These are phyloP conservation scores for Fusarium equiseti DNA, from an alignment of 2,329 filamentous ascomycete species.

Conservation along the genomic window DNA sequence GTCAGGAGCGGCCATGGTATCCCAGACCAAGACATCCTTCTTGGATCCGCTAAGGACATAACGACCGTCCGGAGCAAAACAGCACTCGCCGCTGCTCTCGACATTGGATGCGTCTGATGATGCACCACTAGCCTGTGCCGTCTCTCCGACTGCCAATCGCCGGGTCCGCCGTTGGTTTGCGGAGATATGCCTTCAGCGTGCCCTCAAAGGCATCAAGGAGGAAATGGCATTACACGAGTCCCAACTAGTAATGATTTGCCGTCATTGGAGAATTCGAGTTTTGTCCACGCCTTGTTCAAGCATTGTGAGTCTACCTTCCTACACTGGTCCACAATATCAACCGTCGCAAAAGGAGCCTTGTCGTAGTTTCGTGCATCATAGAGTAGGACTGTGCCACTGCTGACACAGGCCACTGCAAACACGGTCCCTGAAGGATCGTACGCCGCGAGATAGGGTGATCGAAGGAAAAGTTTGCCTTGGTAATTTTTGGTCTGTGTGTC, in stretches of 20 bases:
- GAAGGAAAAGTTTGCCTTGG: conserved; percentile 83
- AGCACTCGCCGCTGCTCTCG: conserved; percentile 80
- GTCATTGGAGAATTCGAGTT: conserved; percentile 95
- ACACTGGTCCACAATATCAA: conserved; percentile 77
- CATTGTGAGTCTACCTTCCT: conserved; percentile 66
- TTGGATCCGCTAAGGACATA: conserved; percentile 86
- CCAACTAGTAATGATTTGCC: conserved; percentile 87
- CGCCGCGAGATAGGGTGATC: conserved; percentile 83
- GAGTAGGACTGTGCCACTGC: conserved; percentile 82
- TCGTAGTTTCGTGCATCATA: conserved; percentile 96
- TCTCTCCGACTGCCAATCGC: conserved; percentile 67
- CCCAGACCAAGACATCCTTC: conserved; percentile 86
- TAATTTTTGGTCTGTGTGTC: conserved; percentile 84
- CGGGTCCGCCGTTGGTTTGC: conserved; percentile 65
- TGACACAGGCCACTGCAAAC: conserved; percentile 88
- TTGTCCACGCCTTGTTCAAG: conserved; percentile 81
- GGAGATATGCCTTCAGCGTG: conserved; percentile 79
- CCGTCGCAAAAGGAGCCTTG: conserved; percentile 87
- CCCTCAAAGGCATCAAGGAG: conserved; percentile 94
- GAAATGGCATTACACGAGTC: conserved; percentile 85
- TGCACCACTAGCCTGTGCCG: conserved; percentile 50
- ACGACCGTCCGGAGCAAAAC: conserved; percentile 89
- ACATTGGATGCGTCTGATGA: conserved; percentile 55
- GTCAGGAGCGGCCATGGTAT: conserved; percentile 71
- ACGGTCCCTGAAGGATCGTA: conserved; percentile 94